Evolutionary conservation across 2,329 filamentous ascomycete genomes (phyloP).

Genomic region (Aaosphaeria arxii): DNA sequence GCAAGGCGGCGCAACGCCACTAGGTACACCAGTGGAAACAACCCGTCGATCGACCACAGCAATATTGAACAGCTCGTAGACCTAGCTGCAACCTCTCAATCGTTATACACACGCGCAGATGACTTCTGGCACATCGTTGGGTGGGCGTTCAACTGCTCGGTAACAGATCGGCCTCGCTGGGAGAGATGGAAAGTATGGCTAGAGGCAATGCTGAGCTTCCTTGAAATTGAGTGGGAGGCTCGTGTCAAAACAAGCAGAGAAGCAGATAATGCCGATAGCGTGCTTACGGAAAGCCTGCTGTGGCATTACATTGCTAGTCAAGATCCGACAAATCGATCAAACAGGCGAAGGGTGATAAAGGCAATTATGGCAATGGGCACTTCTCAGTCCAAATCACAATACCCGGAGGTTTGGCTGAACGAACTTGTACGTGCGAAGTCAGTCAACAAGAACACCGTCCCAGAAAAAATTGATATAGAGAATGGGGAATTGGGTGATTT

Average conservation of each 20-base stretch:
- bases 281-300: slow-evolving; percentile 57
- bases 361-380: slow-evolving; percentile 67
- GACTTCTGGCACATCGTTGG: slow-evolving; percentile 89
- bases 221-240: slow-evolving; percentile 69
- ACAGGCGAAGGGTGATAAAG: slow-evolving; percentile 55
- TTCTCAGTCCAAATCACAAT: slow-evolving; percentile 51
- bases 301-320: slow-evolving; percentile 55
- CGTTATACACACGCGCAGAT: slow-evolving; percentile 71
- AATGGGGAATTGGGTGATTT: slow-evolving; percentile 62
- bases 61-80: slow-evolving; percentile 41
- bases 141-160: slow-evolving; percentile 91
- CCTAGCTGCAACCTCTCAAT: slow-evolving; percentile 58
- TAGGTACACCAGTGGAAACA: slow-evolving; percentile 17
- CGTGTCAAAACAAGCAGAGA: slow-evolving; percentile 39
- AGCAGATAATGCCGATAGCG: slow-evolving; percentile 12
- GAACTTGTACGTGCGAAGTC: slow-evolving; percentile 54
- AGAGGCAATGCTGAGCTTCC: slow-evolving; percentile 71
- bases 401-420: slow-evolving; percentile 64
- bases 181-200: slow-evolving; percentile 78
- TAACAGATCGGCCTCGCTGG: slow-evolving; percentile 72
- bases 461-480: slow-evolving; percentile 53
- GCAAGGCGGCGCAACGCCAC: slow-evolving; percentile 18
- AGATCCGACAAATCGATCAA: slow-evolving; percentile 34
- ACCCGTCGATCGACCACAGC: slow-evolving; percentile 26
- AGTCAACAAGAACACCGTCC: slow-evolving; percentile 49